These are phyloP conservation scores for Parachaetomium inaequale DNA, from an alignment of 495 filamentous ascomycete species.

Conservation along the genomic window DNA sequence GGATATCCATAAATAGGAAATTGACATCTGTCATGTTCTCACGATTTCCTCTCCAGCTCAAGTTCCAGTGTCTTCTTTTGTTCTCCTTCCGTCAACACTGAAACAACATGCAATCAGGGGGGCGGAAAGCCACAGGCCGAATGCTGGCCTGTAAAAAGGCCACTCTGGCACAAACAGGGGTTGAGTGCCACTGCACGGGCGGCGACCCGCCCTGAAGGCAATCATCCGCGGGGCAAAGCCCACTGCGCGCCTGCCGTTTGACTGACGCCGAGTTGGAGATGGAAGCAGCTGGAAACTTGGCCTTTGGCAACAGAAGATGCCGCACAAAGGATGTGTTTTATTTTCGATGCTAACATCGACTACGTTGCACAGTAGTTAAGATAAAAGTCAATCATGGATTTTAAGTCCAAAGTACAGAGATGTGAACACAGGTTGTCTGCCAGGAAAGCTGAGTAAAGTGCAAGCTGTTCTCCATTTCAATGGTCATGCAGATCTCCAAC, in stretches of 20 bases:
- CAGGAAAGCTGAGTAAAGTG: neutral
- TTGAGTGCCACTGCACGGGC: slow-evolving; percentile 7
- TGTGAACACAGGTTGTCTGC: neutral
- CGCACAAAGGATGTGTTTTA: neutral
- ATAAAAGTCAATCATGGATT: neutral
- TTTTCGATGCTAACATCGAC: too few species aligned
- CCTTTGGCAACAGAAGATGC: neutral
- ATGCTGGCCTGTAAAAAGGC: slow-evolving; percentile 27
- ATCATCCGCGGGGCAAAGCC: slow-evolving; percentile 6
- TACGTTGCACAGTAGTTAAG: too few species aligned
- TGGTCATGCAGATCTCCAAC: slow-evolving; percentile 1
- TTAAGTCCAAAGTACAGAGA: neutral
- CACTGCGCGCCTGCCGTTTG: neutral
- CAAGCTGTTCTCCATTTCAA: neutral
- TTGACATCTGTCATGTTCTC: neutral
- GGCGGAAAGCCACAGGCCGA: slow-evolving; percentile 13
- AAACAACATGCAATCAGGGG: neutral
- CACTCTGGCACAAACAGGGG: slow-evolving; percentile 37
- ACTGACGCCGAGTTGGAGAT: neutral
- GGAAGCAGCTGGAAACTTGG: slow-evolving; percentile 2
- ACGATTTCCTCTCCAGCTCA: neutral
- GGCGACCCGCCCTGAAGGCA: neutral
- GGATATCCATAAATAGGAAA: neutral
- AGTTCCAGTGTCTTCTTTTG: neutral
- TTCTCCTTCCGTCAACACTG: neutral